Evolutionary conservation across 768 basidiomycete genomes (phyloP), one percentile per base, ranked within the genome.

Genomic region (Hortiboletus campestris): DNA sequence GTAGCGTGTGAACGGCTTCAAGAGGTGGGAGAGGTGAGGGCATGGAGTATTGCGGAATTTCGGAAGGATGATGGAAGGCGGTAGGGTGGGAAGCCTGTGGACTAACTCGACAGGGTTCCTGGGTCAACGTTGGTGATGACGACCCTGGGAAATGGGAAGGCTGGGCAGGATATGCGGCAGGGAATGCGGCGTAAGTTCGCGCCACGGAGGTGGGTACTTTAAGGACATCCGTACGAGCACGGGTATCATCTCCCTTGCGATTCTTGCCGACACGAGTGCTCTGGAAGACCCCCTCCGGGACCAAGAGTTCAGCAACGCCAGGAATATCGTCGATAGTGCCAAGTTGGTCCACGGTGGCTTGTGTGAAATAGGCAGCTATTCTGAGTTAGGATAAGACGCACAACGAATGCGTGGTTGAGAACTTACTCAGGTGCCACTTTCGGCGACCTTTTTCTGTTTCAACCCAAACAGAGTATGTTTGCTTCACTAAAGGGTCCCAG

Each of bases 391-490:
- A 62, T 51, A 48, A 46, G 49, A 49, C 31, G 36, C 38, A 46
- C n/a, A 41, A 46, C 16, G 25, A 35, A 52, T 32, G 31, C 14
- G 22, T 17, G 32, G 46, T 40, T 56, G 22, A 56, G 38, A 46
- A 74, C 84, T 68, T 67, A 91, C 89, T 91, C 40, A 92, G 76
- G 68, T 91, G 90, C 90, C 89, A 91, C 73, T 92, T 92, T 46
- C 85, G 79, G 52, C 76, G 76, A 40, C 88, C 85, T 60, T 79
- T 80, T 34, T 79, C 79, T 6, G 84, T 83, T 52, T 82, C 77
- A 32, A 86, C 82, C 84, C 84, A 89, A 38, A 88, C 89, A 0
- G 89, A 91, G 67, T 91, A 92, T 0, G 90, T 91, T 69, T 91
- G 90, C 68, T 91, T 91, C 51, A 91, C 84, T 41, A 90, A 76